phyloP scores from a whole-genome alignment of 768 basidiomycete species.

The Sporobolomyces roseus region DNA sequence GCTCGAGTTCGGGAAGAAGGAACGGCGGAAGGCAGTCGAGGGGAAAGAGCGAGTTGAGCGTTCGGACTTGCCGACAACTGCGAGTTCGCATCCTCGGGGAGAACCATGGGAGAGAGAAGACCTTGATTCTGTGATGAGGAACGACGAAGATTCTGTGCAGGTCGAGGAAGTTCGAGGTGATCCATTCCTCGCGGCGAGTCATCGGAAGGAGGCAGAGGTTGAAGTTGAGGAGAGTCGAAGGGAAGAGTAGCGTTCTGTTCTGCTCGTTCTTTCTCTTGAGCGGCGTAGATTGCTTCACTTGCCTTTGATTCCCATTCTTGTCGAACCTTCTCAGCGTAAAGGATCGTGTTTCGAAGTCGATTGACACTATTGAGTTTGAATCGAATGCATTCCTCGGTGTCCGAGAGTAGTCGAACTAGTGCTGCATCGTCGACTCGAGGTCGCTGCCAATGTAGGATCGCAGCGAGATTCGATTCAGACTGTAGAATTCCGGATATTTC shows the following conservation, averaged over 20 bases:
- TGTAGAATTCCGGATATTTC: conserved; percentile 37
- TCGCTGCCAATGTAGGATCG: conserved; percentile 78
- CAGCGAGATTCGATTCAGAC: conserved; percentile 80
- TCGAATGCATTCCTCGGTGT: conserved; percentile 81
- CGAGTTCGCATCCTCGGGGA: conserved; percentile 1
- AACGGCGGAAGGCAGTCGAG: conserved; percentile 72
- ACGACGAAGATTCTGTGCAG: conserved; percentile 18
- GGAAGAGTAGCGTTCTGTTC: conserved; percentile 40
- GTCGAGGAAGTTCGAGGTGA: conserved; percentile 33
- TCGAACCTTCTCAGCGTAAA: conserved; percentile 94
- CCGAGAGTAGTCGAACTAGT: conserved; percentile 72
- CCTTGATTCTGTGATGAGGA: conserved; percentile 24
- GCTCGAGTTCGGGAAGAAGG: conserved; percentile 73
- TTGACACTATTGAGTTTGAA: conserved; percentile 93
- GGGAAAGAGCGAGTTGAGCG: conserved; percentile 58
- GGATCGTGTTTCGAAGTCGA: conserved; percentile 92
- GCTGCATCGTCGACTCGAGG: conserved; percentile 82
- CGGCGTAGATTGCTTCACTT: conserved; percentile 54
- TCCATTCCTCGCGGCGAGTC: conserved; percentile 30
- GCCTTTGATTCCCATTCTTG: conserved; percentile 94
- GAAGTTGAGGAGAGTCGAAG: conserved; percentile 39
- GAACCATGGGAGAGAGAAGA: conserved; percentile 25
- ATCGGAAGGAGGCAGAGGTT: conserved; percentile 39
- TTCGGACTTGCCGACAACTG: conserved; percentile 26
- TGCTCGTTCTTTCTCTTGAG: conserved; percentile 53